A percentile compares a stretch with the other conserved stretches of the same genome.
phyloP scores from a whole-genome alignment of 2,329 filamentous ascomycete genomes.

The Diplodia mutila region DNA sequence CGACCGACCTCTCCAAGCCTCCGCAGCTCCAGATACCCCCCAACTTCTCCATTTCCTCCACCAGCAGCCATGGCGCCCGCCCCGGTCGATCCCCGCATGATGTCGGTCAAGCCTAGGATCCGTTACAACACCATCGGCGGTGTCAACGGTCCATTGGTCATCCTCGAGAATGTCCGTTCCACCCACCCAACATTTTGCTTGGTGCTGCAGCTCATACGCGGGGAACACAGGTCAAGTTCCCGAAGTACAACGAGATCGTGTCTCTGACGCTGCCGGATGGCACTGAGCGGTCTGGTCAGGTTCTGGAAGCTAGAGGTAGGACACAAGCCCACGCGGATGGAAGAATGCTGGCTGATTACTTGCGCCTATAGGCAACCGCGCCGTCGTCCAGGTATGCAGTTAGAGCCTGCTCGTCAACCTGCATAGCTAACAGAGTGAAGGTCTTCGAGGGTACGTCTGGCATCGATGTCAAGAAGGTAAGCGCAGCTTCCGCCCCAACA shows the following conservation, averaged over 20 bases:
- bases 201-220: slow-evolving; percentile 32
- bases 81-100: slow-evolving; percentile 54
- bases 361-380: slow-evolving; percentile 72
- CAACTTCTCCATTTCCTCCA: background rate
- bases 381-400: slow-evolving; percentile 83
- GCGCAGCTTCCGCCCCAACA: slow-evolving; percentile 25
- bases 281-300: slow-evolving; percentile 89
- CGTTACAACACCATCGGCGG: slow-evolving; percentile 98
- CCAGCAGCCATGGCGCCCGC: slow-evolving; percentile 40
- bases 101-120: slow-evolving; percentile 69
- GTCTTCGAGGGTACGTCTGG: slow-evolving; percentile 97
- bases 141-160: slow-evolving; percentile 96
- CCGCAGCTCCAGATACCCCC: slow-evolving; percentile 22
- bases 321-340: slow-evolving; percentile 30
- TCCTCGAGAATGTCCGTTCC: slow-evolving; percentile 84
- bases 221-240: slow-evolving; percentile 83
- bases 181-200: slow-evolving; percentile 14
- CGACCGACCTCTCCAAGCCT: background rate
- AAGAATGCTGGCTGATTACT: background rate
- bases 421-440: slow-evolving; percentile 51
- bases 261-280: slow-evolving; percentile 95
- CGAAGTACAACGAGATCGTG: slow-evolving; percentile 97
- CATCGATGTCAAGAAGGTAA: slow-evolving; percentile 95
- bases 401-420: background rate
- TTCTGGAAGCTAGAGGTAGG: slow-evolving; percentile 93